These are phyloP conservation scores for Kodamaea lidongshanica DNA, from an alignment of 805 yeast species.

Conservation along the genomic window DNA sequence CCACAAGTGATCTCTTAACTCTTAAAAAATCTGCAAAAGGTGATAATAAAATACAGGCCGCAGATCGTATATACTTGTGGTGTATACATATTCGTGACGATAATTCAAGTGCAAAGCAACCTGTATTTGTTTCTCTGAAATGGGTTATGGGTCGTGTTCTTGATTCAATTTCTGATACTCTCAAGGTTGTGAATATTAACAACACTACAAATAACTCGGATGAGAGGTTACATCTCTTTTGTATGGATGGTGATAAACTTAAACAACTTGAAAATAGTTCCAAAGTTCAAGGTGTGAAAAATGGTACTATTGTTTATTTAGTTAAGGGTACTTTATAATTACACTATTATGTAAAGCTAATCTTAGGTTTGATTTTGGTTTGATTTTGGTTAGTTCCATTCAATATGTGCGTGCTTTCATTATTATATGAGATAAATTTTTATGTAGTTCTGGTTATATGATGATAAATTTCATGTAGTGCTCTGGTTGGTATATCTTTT, in stretches of 20 bases:
- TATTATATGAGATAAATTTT: no score
- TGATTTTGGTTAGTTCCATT: no score
- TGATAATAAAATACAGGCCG: conserved; percentile 35
- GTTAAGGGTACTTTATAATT: conserved; percentile 42
- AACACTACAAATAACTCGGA: conserved; percentile 37
- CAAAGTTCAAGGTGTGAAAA: conserved; percentile 34
- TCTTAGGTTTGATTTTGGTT: no score
- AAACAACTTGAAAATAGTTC: conserved; percentile 24
- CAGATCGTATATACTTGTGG: conserved; percentile 48
- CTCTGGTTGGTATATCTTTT: no score
- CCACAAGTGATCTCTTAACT: conserved; percentile 4
- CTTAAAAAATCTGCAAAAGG: conserved; percentile 42
- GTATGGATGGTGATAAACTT: conserved; percentile 25
- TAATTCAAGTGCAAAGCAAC: conserved; percentile 16
- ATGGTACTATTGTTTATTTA: conserved; percentile 47
- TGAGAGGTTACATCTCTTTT: conserved; percentile 45
- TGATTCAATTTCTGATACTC: conserved; percentile 44
- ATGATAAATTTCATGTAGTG: no score
- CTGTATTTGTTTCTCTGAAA: conserved; percentile 44
- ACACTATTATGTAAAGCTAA: no score
- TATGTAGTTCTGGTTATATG: no score
- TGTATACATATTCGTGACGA: conserved; percentile 34
- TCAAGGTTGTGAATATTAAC: conserved; percentile 45
- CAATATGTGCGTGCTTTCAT: no score
- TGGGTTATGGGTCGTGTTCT: conserved; percentile 59